phyloP scores from a whole-genome alignment of 306 rosid species.

The Casuarina equisetifolia region DNA sequence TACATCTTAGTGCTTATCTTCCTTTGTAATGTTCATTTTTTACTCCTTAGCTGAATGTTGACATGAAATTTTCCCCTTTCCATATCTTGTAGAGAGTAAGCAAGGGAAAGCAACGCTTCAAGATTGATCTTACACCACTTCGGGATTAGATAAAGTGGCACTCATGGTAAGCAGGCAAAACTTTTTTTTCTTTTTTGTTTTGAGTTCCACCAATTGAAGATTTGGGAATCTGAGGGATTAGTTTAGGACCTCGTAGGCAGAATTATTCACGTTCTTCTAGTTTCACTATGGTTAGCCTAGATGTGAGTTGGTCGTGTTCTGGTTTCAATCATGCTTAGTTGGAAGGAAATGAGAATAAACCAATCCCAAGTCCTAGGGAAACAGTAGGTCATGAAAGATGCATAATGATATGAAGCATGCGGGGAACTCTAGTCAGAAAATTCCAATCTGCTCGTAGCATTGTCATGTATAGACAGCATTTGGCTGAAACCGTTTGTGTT shows the following conservation, averaged over 20 bases:
- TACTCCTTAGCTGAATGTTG: not conserved
- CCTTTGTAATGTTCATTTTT: not conserved
- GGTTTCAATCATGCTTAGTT: not conserved
- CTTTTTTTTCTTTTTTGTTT: not conserved
- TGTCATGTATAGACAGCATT: not conserved
- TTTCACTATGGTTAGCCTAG: not conserved
- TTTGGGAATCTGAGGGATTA: no score
- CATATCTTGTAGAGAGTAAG: conserved; percentile 61
- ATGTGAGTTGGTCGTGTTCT: not conserved
- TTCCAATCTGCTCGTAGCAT: not conserved
- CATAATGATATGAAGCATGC: not conserved
- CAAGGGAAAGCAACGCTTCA: conserved; percentile 81
- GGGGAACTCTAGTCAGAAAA: not conserved
- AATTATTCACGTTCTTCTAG: not conserved
- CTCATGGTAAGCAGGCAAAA: conserved; percentile 28
- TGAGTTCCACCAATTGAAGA: not conserved
- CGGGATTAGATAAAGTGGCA: conserved; percentile 43
- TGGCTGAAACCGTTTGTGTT: not conserved
- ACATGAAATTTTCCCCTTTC: conserved; percentile 19
- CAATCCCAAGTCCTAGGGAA: not conserved
- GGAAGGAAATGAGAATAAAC: not conserved
- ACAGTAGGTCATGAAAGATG: not conserved
- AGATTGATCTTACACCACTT: conserved; percentile 83
- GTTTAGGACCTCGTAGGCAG: no score
- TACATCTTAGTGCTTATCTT: not conserved